phyloP scores from a whole-genome alignment of 2,329 filamentous ascomycete species.

The Aspergillus oerlinghausenensis region DNA sequence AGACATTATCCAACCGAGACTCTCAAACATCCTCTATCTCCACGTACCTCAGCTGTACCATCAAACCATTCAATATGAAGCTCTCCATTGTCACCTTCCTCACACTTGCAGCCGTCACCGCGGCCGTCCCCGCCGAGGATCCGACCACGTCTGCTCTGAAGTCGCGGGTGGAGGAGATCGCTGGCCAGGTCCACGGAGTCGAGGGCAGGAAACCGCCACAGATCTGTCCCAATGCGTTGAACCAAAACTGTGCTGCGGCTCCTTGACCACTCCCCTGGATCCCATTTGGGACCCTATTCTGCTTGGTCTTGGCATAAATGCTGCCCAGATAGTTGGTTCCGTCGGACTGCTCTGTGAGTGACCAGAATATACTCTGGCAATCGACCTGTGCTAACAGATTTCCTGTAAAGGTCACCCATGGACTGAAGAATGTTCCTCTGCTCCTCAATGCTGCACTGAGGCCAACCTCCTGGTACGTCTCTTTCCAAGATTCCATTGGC shows the following conservation, averaged over 20 bases:
- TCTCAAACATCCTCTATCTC: background rate
- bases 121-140: slow-evolving; percentile 19
- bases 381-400: background rate
- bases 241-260: slow-evolving; percentile 24
- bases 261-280: slow-evolving; percentile 26
- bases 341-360: slow-evolving; percentile 26
- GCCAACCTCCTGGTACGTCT: slow-evolving; percentile 24
- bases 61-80: slow-evolving; percentile 20
- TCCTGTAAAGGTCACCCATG: slow-evolving; percentile 21
- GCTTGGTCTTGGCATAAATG: slow-evolving; percentile 17
- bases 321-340: slow-evolving; percentile 22
- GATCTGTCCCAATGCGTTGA: slow-evolving; percentile 15
- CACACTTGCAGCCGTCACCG: slow-evolving; percentile 24
- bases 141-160: slow-evolving; percentile 7
- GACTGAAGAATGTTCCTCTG: slow-evolving; percentile 14
- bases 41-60: background rate
- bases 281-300: slow-evolving; percentile 23
- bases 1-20: background rate
- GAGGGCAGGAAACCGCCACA: slow-evolving; percentile 7
- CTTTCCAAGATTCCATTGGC: too few species aligned
- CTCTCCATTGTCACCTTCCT: slow-evolving; percentile 26
- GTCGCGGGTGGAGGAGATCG: slow-evolving; percentile 12
- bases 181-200: slow-evolving; percentile 6
- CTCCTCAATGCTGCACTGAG: slow-evolving; percentile 29
- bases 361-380: background rate